A percentile compares a stretch with the other conserved stretches of the same genome.
phyloP scores from a whole-genome alignment of 2,329 filamentous ascomycete species.

The Aspergillus pseudotamarii region DNA sequence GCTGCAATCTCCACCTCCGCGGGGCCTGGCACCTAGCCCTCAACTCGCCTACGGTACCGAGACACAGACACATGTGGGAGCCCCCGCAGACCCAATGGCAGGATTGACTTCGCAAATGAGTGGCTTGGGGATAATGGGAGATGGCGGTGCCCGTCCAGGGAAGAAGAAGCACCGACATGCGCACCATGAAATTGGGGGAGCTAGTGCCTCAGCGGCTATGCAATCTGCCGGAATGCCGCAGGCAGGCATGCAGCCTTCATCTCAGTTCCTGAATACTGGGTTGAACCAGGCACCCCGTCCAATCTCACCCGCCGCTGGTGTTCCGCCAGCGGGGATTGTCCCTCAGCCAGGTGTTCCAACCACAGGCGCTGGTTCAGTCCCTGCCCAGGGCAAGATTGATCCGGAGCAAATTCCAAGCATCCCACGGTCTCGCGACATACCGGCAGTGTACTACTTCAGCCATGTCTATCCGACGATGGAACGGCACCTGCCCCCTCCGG shows the following conservation, averaged over 20 bases:
- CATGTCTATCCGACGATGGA: constrained; percentile 96
- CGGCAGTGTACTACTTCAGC: constrained; percentile 80
- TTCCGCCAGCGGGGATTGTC: constrained; percentile 26
- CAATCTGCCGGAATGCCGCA: constrained; percentile 70
- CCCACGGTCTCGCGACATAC: constrained; percentile 77
- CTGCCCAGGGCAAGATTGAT: constrained; percentile 76
- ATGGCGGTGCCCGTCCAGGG: constrained; percentile 48
- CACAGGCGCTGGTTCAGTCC: constrained; percentile 59
- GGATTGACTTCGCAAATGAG: constrained; percentile 70
- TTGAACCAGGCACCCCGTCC: constrained; percentile 39
- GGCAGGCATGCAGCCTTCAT: constrained; percentile 56
- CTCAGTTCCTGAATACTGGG: constrained; percentile 64
- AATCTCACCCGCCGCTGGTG: constrained; percentile 32
- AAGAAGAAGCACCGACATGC: constrained; percentile 97
- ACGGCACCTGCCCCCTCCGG: constrained; percentile 85
- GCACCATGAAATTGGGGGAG: constrained; percentile 80
- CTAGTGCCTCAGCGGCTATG: constrained; percentile 56
- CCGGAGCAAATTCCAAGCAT: constrained; percentile 92
- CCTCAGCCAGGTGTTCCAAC: constrained; percentile 42
- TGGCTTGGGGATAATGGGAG: constrained; percentile 67
- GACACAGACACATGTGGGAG: constrained; percentile 28
- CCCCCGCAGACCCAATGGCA: constrained; percentile 38
- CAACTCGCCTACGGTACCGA: constrained; percentile 31
- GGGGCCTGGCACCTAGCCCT: constrained; percentile 26
- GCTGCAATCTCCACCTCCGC: constrained; percentile 27